These are phyloP conservation scores for Daldinia loculata DNA, from an alignment of 495 filamentous ascomycete genomes.

Conservation along the genomic window DNA sequence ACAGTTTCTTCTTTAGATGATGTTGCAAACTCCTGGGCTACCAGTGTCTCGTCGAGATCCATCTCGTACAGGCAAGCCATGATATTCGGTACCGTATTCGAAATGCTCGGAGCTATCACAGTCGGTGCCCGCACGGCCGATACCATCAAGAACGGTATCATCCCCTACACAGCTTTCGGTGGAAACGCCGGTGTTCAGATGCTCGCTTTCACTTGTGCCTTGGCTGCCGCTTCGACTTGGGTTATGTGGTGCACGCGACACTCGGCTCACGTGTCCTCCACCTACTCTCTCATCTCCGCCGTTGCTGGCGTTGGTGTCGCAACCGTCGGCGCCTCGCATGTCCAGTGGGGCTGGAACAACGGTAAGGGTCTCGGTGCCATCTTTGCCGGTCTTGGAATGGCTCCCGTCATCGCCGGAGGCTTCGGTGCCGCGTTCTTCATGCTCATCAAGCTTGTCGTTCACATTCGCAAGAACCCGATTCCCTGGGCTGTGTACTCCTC, in stretches of 20 bases:
- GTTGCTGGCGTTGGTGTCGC: slow-evolving; percentile 70
- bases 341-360: slow-evolving; percentile 70
- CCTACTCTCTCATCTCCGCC: slow-evolving; percentile 70
- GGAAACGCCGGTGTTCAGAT: slow-evolving; percentile 66
- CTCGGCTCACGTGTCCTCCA: slow-evolving; percentile 70
- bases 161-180: slow-evolving; percentile 58
- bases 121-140: slow-evolving; percentile 68
- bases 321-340: slow-evolving; percentile 62
- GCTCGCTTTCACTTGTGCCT: slow-evolving; percentile 67
- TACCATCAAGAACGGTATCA: slow-evolving; percentile 69
- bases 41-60: slow-evolving; percentile 73
- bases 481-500: slow-evolving; percentile 65
- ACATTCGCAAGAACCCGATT: slow-evolving; percentile 64
- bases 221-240: slow-evolving; percentile 59
- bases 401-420: slow-evolving; percentile 64
- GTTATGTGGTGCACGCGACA: slow-evolving; percentile 69
- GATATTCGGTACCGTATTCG: slow-evolving; percentile 70
- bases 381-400: slow-evolving; percentile 69
- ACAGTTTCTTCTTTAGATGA: slow-evolving; percentile 61
- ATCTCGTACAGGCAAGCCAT: slow-evolving; percentile 69
- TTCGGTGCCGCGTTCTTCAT: slow-evolving; percentile 68
- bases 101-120: slow-evolving; percentile 64
- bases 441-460: slow-evolving; percentile 67
- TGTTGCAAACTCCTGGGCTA: slow-evolving; percentile 79
- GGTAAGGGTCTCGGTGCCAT: slow-evolving; percentile 68